Conservation (phyloP, 495 filamentous ascomycete species). For the Penicillium flavigenum region DNA sequence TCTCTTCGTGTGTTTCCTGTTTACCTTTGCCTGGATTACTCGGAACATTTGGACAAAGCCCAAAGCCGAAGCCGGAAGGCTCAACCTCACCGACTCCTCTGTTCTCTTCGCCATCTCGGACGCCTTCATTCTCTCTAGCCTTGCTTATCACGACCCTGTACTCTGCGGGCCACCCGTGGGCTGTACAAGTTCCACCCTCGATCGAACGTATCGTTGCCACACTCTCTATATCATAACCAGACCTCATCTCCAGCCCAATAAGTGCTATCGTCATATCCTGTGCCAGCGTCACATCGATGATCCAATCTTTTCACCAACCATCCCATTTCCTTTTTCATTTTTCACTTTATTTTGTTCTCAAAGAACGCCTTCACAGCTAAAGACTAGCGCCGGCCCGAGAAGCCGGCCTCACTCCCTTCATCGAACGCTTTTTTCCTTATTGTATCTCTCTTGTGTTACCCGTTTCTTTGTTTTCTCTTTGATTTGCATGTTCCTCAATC, state of each 20-base stretch:
- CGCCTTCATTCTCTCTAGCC: not conserved
- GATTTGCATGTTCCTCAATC: constrained; percentile 4
- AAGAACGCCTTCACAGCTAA: not conserved
- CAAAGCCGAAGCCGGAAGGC: not conserved
- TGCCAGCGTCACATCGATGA: constrained; percentile 3
- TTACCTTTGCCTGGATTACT: not conserved
- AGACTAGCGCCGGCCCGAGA: not conserved
- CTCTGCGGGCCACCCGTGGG: not conserved
- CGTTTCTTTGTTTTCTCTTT: constrained; percentile 17
- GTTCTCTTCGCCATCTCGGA: constrained; percentile 3
- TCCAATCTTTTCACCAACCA: constrained; percentile 1
- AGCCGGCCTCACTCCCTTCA: constrained; percentile 3
- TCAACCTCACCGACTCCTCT: not conserved
- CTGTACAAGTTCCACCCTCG: constrained; percentile 8
- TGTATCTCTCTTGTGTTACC: constrained; percentile 15
- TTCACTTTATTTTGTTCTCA: not conserved
- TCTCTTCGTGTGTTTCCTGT: constrained; percentile 14
- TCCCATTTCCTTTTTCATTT: constrained; percentile 8
- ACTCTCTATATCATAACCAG: constrained; percentile 13
- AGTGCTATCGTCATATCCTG: not conserved
- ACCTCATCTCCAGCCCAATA: constrained; percentile 3
- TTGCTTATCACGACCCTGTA: constrained; percentile 21
- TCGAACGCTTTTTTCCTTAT: constrained; percentile 14
- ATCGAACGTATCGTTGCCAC: constrained; percentile 3
- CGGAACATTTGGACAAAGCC: not conserved